phyloP scores from a whole-genome alignment of 169 alveolate genomes.

The Plasmodium cynomolgi region DNA sequence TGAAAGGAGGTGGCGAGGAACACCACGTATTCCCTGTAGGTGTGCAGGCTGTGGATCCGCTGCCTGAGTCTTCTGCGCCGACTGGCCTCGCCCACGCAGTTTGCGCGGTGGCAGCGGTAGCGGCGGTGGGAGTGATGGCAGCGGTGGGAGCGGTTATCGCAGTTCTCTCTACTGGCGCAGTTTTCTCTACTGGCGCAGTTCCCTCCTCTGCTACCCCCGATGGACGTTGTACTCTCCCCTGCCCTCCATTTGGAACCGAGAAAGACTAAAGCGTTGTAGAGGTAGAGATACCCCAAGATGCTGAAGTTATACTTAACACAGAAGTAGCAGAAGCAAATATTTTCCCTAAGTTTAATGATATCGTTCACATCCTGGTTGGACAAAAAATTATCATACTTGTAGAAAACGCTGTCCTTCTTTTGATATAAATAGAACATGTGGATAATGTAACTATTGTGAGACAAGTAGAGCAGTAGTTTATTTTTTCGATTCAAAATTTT shows the following conservation, averaged over 20 bases:
- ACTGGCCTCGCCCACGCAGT: background rate
- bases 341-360: constrained; percentile 18
- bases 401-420: constrained; percentile 2
- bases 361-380: constrained; percentile 21
- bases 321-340: constrained; percentile 71
- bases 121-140: background rate
- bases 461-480: constrained; percentile 43
- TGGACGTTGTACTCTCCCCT: background rate
- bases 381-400: constrained; percentile 32
- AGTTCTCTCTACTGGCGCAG: no score
- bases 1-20: constrained; percentile 11
- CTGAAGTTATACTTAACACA: constrained; percentile 58
- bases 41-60: background rate
- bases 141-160: no score
- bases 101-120: background rate
- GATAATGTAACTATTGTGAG: constrained; percentile 46
- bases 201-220: background rate
- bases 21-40: constrained; percentile 36
- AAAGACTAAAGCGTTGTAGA: constrained; percentile 11
- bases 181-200: background rate
- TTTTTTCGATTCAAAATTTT: constrained; percentile 57
- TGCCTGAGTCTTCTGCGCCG: background rate
- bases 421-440: constrained; percentile 61
- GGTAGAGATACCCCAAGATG: constrained; percentile 16
- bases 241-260: background rate